These are phyloP conservation scores for Galerina marginata DNA, from an alignment of 768 basidiomycete genomes.

Conservation along the genomic window DNA sequence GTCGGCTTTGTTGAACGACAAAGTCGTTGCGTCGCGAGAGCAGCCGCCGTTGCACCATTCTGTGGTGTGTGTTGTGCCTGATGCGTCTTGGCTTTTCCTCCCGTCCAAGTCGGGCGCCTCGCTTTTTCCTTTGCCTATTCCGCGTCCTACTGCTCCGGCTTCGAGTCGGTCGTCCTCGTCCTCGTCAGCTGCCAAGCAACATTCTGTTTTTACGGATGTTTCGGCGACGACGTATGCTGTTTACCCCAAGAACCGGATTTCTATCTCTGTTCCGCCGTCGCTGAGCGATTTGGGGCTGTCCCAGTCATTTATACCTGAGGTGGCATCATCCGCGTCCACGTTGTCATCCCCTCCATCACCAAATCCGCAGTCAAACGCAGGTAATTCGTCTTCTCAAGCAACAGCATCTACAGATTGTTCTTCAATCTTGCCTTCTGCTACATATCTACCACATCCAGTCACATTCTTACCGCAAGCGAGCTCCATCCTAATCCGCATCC, in stretches of 20 bases:
- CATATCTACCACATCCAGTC: slow-evolving; percentile 35
- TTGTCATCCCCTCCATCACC: slow-evolving; percentile 17
- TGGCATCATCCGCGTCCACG: slow-evolving; percentile 22
- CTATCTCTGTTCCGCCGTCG: slow-evolving; percentile 42
- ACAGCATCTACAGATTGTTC: too few relatives aligned
- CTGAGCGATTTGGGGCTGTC: slow-evolving; percentile 40
- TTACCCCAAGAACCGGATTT: slow-evolving; percentile 45
- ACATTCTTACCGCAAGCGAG: slow-evolving; percentile 61
- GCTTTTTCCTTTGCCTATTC: slow-evolving; percentile 23
- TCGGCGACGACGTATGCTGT: slow-evolving; percentile 58
- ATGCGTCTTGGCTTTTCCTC: slow-evolving; percentile 64
- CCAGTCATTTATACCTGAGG: slow-evolving; percentile 40
- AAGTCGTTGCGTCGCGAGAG: slow-evolving; percentile 41
- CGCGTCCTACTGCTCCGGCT: slow-evolving; percentile 27
- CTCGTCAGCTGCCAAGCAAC: slow-evolving; percentile 23
- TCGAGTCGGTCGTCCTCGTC: slow-evolving; percentile 26
- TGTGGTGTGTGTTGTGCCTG: slow-evolving; percentile 62
- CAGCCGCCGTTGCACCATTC: slow-evolving; percentile 64
- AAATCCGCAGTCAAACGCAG: not conserved
- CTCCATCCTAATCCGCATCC: slow-evolving; percentile 62
- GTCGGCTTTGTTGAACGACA: slow-evolving; percentile 55
- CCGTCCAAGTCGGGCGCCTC: slow-evolving; percentile 30
- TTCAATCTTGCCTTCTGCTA: slow-evolving; percentile 22
- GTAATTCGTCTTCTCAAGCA: not conserved
- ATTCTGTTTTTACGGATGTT: slow-evolving; percentile 41